phyloP scores from a whole-genome alignment of 2,329 filamentous ascomycete genomes.

The Sporothrix mexicana region DNA sequence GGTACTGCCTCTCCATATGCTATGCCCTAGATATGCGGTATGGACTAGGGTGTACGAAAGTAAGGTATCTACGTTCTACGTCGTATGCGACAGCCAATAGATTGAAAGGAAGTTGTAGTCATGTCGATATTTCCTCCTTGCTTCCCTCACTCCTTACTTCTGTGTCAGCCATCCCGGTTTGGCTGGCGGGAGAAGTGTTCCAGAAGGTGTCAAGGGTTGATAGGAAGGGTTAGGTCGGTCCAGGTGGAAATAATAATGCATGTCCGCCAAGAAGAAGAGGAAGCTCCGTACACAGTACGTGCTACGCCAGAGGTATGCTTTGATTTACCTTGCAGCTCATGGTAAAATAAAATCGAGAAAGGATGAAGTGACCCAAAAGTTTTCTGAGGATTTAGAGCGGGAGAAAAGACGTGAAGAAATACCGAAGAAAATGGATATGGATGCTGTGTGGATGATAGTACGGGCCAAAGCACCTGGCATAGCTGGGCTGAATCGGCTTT shows the following conservation, averaged over 20 bases:
- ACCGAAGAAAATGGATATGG: background rate
- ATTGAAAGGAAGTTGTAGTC: background rate
- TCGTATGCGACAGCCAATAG: background rate
- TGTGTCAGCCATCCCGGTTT: constrained; percentile 6
- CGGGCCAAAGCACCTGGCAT: constrained; percentile 1
- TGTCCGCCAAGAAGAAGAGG: too few relatives aligned
- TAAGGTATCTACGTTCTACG: too few relatives aligned
- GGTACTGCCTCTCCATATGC: too few relatives aligned
- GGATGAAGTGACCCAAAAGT: background rate
- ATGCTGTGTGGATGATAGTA: background rate
- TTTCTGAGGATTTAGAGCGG: background rate
- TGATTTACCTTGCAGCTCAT: background rate
- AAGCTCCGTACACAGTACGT: too few relatives aligned
- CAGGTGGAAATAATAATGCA: background rate
- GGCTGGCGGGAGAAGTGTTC: constrained; percentile 23
- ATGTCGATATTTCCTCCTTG: background rate
- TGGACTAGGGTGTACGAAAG: too few relatives aligned
- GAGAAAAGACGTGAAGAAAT: background rate
- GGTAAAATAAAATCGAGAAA: background rate
- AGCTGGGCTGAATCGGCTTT: background rate
- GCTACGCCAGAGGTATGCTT: too few relatives aligned
- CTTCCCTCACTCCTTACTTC: background rate
- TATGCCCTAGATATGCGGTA: too few relatives aligned
- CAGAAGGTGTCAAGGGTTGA: constrained; percentile 18
- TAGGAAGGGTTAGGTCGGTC: background rate